phyloP scores from a whole-genome alignment of 129 eudicot genomes.

The Pulicaria dysenterica region DNA sequence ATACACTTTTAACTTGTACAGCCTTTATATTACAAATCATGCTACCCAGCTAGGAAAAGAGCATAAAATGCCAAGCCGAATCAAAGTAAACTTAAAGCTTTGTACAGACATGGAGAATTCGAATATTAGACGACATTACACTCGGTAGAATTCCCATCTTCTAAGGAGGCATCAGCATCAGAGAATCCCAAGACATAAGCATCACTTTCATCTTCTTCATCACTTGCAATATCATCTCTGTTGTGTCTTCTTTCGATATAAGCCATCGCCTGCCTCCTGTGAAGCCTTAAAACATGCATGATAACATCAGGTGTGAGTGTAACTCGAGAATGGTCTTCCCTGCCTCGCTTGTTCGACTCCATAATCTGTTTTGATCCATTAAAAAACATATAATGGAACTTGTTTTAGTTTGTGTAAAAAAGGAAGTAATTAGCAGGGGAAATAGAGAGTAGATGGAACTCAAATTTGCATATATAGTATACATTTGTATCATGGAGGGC shows the following conservation, averaged over 20 bases:
- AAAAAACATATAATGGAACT: too few relatives aligned
- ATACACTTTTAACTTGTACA: not conserved
- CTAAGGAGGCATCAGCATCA: slow-evolving; percentile 53
- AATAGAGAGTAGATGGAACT: too few relatives aligned
- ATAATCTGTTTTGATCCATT: not conserved
- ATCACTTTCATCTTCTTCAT: slow-evolving; percentile 54
- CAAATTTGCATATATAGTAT: too few relatives aligned
- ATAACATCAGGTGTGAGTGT: slow-evolving; percentile 75
- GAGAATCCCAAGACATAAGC: slow-evolving; percentile 51
- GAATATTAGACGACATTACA: slow-evolving; percentile 46
- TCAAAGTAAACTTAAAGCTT: too few relatives aligned
- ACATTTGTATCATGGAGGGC: too few relatives aligned
- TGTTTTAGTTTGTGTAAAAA: too few relatives aligned
- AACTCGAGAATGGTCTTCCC: slow-evolving; percentile 73
- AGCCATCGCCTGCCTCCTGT: slow-evolving; percentile 76
- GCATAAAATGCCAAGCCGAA: not conserved
- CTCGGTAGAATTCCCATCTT: slow-evolving; percentile 59
- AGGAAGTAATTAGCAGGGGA: too few relatives aligned
- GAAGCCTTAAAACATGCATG: slow-evolving; percentile 86
- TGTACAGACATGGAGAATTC: not conserved
- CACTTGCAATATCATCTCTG: slow-evolving; percentile 51
- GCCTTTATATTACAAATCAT: slow-evolving; percentile 6
- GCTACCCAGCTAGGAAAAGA: not conserved
- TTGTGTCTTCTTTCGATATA: slow-evolving; percentile 61
- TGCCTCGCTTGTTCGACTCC: slow-evolving; percentile 60